phyloP scores from a whole-genome alignment of 2,329 filamentous ascomycete species.

The Sclerotinia minor region DNA sequence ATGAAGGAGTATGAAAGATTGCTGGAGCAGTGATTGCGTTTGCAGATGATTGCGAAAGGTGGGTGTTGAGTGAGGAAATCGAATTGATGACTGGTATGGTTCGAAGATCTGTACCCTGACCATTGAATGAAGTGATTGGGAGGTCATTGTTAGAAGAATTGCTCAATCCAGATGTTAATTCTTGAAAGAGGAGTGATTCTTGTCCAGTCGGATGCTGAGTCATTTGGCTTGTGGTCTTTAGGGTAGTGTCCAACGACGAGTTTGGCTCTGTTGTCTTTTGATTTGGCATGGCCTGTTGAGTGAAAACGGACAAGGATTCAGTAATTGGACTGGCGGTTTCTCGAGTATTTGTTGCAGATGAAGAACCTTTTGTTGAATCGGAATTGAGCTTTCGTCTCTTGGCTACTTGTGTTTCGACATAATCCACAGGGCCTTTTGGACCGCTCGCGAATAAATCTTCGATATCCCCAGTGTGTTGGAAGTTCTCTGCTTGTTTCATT shows the following conservation, averaged over 20 bases:
- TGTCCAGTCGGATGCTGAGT: not conserved
- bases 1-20: constrained; percentile 2
- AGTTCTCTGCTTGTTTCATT: not conserved
- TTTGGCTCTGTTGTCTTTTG: not conserved
- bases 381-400: constrained; percentile 18
- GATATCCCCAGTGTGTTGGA: not conserved
- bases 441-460: constrained; percentile 1
- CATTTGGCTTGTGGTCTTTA: not conserved
- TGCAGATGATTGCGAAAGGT: not conserved
- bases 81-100: not conserved
- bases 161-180: not conserved
- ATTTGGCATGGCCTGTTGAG: constrained; percentile 6
- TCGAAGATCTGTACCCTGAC: not conserved
- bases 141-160: not conserved
- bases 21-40: not conserved
- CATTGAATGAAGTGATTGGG: not conserved
- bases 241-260: not conserved
- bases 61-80: not conserved
- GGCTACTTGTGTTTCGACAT: not conserved
- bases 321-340: constrained; percentile 5
- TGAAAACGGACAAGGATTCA: not conserved
- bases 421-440: constrained; percentile 3
- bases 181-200: not conserved
- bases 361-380: not conserved
- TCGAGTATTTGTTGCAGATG: not conserved